These are phyloP conservation scores for Orbilia quercus DNA, from an alignment of 2,329 filamentous ascomycete species.

Conservation along the genomic window DNA sequence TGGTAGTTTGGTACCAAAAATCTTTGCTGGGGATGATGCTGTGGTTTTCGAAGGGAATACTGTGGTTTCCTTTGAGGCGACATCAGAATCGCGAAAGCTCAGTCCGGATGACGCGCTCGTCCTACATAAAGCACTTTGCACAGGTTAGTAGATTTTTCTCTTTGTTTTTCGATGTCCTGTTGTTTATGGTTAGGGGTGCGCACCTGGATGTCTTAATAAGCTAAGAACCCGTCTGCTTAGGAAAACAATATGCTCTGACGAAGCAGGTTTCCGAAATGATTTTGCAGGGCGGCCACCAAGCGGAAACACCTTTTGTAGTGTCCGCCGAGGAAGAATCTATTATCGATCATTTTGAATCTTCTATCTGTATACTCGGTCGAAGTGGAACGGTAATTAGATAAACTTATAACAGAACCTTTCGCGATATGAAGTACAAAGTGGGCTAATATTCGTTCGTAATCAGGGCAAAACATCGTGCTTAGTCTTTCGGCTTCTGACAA, in stretches of 20 bases:
- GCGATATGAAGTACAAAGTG: no score
- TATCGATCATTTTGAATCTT: conserved; percentile 31
- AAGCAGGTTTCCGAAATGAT: conserved; percentile 29
- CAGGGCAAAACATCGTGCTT: conserved; percentile 40
- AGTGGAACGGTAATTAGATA: conserved; percentile 31
- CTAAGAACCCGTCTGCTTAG: neutral
- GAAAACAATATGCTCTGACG: conserved; percentile 23
- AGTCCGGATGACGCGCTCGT: conserved; percentile 9
- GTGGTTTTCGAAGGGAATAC: conserved; percentile 4
- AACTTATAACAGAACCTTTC: no score
- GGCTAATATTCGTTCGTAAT: neutral
- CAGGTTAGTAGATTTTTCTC: neutral
- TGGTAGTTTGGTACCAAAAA: conserved; percentile 16
- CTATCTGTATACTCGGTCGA: conserved; percentile 27
- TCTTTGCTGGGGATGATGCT: neutral
- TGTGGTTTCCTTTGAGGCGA: neutral
- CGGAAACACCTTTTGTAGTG: conserved; percentile 16
- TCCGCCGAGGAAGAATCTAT: conserved; percentile 31
- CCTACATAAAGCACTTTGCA: conserved; percentile 25
- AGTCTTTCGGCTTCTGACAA: conserved; percentile 3
- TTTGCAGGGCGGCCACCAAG: conserved; percentile 21
- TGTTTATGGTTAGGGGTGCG: no score
- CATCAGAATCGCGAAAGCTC: neutral
- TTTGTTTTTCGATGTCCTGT: no score
- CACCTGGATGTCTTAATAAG: no score